Conservation (phyloP, 345 rosid genomes). For the Streptanthus diversifolius region DNA sequence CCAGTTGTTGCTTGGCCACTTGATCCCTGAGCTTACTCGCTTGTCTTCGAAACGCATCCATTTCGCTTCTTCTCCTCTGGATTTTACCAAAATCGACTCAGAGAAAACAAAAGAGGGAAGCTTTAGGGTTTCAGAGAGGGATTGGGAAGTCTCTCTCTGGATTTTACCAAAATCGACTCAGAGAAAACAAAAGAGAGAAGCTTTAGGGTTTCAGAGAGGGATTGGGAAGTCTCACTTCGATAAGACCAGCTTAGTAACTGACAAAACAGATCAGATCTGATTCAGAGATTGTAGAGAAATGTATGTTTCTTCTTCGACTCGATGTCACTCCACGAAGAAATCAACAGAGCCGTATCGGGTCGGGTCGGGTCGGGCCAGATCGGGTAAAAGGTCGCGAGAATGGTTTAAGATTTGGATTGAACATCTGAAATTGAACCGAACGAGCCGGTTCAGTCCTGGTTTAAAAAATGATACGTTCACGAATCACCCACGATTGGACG, state of each 20-base stretch:
- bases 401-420: background rate
- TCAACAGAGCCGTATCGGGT: slow-evolving; percentile 14
- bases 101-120: background rate
- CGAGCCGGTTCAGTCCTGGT: background rate
- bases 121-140: background rate
- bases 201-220: background rate
- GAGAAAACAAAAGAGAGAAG: background rate
- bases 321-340: too few relatives aligned
- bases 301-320: slow-evolving; percentile 21
- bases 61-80: slow-evolving; percentile 19
- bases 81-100: background rate
- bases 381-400: background rate
- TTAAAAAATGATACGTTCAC: background rate
- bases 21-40: slow-evolving; percentile 92
- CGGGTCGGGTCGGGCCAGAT: slow-evolving; percentile 27
- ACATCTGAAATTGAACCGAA: background rate
- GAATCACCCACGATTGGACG: background rate
- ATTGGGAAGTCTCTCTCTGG: background rate
- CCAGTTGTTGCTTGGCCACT: slow-evolving; percentile 87
- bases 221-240: background rate
- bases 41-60: slow-evolving; percentile 92
- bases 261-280: slow-evolving; percentile 30
- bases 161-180: background rate
- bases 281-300: background rate
- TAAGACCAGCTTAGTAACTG: background rate